These are phyloP conservation scores for Mycena galericulata DNA, from an alignment of 768 basidiomycete genomes.

Conservation along the genomic window DNA sequence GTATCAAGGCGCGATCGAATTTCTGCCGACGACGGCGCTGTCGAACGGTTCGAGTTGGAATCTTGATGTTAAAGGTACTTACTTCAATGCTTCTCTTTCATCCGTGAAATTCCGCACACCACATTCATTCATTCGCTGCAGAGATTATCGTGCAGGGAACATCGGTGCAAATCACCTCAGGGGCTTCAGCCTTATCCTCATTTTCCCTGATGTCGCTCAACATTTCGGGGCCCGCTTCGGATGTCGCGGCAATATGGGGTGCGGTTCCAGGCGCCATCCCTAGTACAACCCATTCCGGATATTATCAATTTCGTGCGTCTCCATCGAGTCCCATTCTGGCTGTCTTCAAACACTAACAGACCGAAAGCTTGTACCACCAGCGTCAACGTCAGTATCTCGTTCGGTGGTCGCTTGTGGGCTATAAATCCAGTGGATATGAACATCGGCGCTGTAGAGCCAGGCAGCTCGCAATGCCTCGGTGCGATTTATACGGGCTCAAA, in stretches of 20 bases:
- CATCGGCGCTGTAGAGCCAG: neutral
- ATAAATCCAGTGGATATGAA: conserved; percentile 18
- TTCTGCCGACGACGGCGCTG: neutral
- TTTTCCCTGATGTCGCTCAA: neutral
- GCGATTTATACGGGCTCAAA: conserved; percentile 18
- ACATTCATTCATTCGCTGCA: conserved; percentile 7
- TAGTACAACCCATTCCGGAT: conserved; percentile 11
- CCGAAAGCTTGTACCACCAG: conserved; percentile 1
- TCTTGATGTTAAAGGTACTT: conserved; percentile 20
- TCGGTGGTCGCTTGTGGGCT: conserved; percentile 10
- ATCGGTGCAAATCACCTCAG: conserved; percentile 14
- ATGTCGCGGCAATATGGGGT: conserved; percentile 18
- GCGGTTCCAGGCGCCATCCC: conserved; percentile 11
- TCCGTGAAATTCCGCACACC: neutral
- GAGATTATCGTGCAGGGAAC: conserved; percentile 8
- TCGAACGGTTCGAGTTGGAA: conserved; percentile 13
- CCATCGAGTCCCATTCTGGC: neutral
- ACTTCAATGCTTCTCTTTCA: neutral
- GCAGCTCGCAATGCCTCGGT: conserved; percentile 11
- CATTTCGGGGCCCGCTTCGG: conserved; percentile 12
- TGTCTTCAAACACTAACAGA: conserved; percentile 1
- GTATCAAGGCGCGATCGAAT: conserved; percentile 10
- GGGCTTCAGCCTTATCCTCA: neutral
- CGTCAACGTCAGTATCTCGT: conserved; percentile 12
- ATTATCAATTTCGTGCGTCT: conserved; percentile 19